Evolutionary conservation across 306 rosid genomes (phyloP).

Genomic region (Cicer arietinum): DNA sequence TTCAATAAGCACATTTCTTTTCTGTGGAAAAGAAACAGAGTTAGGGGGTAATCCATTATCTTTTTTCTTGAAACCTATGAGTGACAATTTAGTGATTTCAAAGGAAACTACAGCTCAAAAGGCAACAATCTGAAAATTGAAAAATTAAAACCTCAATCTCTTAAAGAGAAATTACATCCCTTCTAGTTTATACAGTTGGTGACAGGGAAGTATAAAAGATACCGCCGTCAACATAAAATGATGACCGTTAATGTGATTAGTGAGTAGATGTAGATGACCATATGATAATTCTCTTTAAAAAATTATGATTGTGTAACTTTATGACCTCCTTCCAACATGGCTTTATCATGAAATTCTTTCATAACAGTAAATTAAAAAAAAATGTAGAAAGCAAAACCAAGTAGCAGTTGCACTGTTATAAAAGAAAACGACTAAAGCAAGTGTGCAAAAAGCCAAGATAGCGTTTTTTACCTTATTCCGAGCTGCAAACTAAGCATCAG

Average conservation of each 20-base stretch:
- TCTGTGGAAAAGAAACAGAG: not conserved
- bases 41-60: not conserved
- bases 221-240: slow-evolving; percentile 1
- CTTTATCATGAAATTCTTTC: not conserved
- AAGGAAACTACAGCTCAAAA: slow-evolving; percentile 3
- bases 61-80: slow-evolving; percentile 6
- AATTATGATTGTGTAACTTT: slow-evolving; percentile 10
- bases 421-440: slow-evolving; percentile 34
- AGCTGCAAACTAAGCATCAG: slow-evolving; percentile 99
- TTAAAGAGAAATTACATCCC: slow-evolving; percentile 3
- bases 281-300: not conserved
- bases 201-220: slow-evolving; percentile 10
- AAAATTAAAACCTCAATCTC: slow-evolving; percentile 18
- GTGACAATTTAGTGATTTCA: slow-evolving; percentile 7
- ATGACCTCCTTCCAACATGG: slow-evolving; percentile 13
- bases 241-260: slow-evolving; percentile 21
- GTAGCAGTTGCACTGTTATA: slow-evolving; percentile 35
- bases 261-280: slow-evolving; percentile 7
- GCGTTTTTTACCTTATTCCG: slow-evolving; percentile 81
- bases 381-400: slow-evolving; percentile 20
- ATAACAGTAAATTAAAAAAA: slow-evolving; percentile 18
- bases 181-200: slow-evolving; percentile 19
- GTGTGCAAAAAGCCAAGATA: slow-evolving; percentile 33
- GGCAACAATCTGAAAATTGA: slow-evolving; percentile 22
- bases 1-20: slow-evolving; percentile 10